These are phyloP conservation scores for Curvularia eragrostidis DNA, from an alignment of 2,329 filamentous ascomycete genomes.

Conservation along the genomic window DNA sequence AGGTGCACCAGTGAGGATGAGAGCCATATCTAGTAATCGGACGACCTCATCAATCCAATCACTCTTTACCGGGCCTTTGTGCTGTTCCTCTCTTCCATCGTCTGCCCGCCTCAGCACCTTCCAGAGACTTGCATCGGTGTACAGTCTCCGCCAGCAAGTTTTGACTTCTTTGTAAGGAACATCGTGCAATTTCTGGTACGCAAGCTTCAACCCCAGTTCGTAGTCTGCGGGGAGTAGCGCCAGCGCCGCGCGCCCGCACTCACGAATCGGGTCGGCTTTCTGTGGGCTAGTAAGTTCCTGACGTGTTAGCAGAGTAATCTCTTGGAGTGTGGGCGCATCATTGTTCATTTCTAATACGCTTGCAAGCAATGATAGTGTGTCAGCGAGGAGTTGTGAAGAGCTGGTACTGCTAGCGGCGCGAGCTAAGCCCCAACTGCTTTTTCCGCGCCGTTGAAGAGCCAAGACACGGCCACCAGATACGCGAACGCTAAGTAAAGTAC, in stretches of 20 bases:
- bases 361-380: neutral
- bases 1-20: conserved; percentile 70
- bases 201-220: conserved; percentile 63
- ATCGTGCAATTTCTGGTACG: conserved; percentile 72
- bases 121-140: conserved; percentile 73
- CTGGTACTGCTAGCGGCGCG: conserved; percentile 11
- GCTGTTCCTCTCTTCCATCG: conserved; percentile 1
- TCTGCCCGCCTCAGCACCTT: conserved; percentile 56
- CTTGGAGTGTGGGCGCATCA: conserved; percentile 30
- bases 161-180: conserved; percentile 73
- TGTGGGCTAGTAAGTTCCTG: conserved; percentile 30
- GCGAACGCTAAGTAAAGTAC: conserved; percentile 20
- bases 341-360: conserved; percentile 8
- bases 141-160: conserved; percentile 71
- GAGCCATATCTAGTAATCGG: conserved; percentile 72
- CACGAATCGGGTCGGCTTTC: conserved; percentile 41
- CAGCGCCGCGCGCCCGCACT: conserved; percentile 53
- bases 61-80: conserved; percentile 24
- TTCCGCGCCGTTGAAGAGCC: conserved; percentile 19
- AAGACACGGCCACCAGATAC: conserved; percentile 17
- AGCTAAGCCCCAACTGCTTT: conserved; percentile 18
- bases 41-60: conserved; percentile 66
- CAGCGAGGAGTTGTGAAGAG: neutral
- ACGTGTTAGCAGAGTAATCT: conserved; percentile 36
- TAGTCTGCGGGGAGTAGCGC: conserved; percentile 47